Base-by-base conservation (phyloP, 2,329 filamentous ascomycete species). In the Apiospora aurea region DNA sequence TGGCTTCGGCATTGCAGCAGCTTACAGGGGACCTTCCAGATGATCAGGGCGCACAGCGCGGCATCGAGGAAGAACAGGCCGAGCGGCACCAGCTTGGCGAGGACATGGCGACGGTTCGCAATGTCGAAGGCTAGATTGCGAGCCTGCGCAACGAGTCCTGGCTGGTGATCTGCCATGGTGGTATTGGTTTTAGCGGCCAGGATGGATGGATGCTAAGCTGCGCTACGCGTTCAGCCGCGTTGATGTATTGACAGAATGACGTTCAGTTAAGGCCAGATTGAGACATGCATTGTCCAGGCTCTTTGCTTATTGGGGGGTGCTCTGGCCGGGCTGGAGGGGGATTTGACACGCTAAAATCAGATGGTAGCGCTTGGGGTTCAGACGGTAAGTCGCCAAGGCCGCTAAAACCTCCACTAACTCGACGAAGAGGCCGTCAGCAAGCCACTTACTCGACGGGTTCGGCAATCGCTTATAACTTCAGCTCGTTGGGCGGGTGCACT, bases 21-120 rank as follows among this genome's bases (percentile, higher is more conserved):
- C 92, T 84, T 85, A 97, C 95, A 97, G 53, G 95, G 91, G 72
- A 97, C 87, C 81, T 91, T 95, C 87, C 90, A 91, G 75, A 97
- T 93, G 75, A 98, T 88, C 46, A 94, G 80, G 21, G 84, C 87
- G 81, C 93, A 96, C 29, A 97, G 88, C 24, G 89, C 81, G 10
- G 90, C 90, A 79, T 98, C 95, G 70, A 88, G 85, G 44, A 92
- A 80, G 75, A 96, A 85, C 7, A 97, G 86, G 4, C 90, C 83
- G 0, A 91, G 87, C 7, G 91, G 84, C 41, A 91, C 78, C 51
- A 86, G 78, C 73, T 80, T 82, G 10, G 88, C 87, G 67, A 90
- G 82, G 24, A 78, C 78, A 79, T 88, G 86, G 4, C 83, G 85
- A 38, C 88, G 86, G 69, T 81, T 85, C 72, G 84, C 83, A 26